Conservation (phyloP, 805 yeast genomes). For the Myxozyma melibiosi region DNA sequence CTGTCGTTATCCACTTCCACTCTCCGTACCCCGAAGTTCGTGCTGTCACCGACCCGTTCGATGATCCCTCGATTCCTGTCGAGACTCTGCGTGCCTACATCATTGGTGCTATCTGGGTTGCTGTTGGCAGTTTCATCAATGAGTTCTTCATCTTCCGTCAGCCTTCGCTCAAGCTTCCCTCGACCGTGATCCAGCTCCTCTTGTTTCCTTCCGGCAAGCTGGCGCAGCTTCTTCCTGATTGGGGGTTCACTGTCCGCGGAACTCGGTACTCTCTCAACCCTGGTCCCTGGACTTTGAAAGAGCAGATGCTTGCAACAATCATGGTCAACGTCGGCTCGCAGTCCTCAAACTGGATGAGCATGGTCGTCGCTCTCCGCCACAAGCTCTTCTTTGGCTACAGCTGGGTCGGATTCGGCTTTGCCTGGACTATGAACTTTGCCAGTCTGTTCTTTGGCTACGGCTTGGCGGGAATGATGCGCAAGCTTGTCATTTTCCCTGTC, state of each 20-base stretch:
- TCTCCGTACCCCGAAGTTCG: conserved; percentile 63
- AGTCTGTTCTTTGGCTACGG: conserved; percentile 68
- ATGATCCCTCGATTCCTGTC: conserved; percentile 46
- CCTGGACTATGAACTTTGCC: conserved; percentile 53
- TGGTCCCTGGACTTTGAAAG: no score
- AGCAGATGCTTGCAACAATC: conserved; percentile 58
- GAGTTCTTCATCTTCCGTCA: conserved; percentile 56
- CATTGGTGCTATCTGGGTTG: conserved; percentile 54
- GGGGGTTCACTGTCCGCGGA: neutral
- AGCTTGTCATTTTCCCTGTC: conserved; percentile 60
- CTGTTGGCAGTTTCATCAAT: conserved; percentile 59
- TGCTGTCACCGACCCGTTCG: no score
- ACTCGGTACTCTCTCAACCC: conserved; percentile 40
- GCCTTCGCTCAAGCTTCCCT: conserved; percentile 45
- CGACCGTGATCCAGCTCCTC: conserved; percentile 59
- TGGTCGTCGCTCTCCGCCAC: conserved; percentile 39
- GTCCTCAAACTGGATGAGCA: conserved; percentile 47
- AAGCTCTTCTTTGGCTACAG: conserved; percentile 19
- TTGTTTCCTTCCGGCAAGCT: conserved; percentile 60
- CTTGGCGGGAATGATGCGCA: conserved; percentile 64
- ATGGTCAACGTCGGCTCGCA: conserved; percentile 30
- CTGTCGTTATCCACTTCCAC: neutral
- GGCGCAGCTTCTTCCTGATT: conserved; percentile 47
- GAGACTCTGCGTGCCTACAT: conserved; percentile 58
- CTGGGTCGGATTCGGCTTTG: conserved; percentile 50